Base-by-base conservation (phyloP, 768 basidiomycete genomes). In the Termitomyces sp. region DNA sequence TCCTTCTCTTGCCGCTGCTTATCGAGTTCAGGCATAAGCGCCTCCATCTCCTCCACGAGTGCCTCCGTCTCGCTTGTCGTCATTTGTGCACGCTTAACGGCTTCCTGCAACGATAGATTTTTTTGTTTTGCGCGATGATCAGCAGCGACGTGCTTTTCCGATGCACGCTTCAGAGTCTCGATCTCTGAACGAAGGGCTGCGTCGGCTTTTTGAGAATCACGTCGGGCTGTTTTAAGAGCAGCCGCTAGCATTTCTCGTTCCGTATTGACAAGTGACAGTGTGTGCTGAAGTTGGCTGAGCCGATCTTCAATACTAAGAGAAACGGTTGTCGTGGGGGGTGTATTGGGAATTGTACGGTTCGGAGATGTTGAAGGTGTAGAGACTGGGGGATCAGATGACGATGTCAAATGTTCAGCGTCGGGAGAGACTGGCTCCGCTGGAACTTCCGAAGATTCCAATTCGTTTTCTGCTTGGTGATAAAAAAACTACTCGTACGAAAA, bases 101-200 rank as follows among this genome's bases (percentile, higher is more conserved):
- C 90, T 69, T 96, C 94, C 70, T 96, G 94, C 42, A 96, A 76
- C 1, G 95, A 92, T 12, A 94, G 81, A 11, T 90, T 85, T 66
- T 94, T 96, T 71, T 96, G 94, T 48, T 87, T 86, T 11, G 89
- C 86, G n/a, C 94, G 84, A 24, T 85, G 79, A 70, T 98, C 96
- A 2, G 84, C 81, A 1, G 85, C 80, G 0, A 83, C 76, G 58
- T 90, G 84, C 67, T 93, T 94, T 67, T 96, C 94, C 4, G 89
- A 88, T 1, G 92, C 84, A 4, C 92, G 85, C 71, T 91, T 92
- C 57, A 96, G 80, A 0, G 84, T 81, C 39, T 96, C 91, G 48
- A 96, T 94, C 74, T 96, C 94, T 2, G 87, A 78, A 35, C 91
- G 89, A 24, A 96, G 79, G 6, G 86, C 84, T 0, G 93, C 86